Evolutionary conservation across 441 rosid genomes (phyloP), one percentile per base, ranked within the genome.

Genomic region (Daphne laureola): DNA sequence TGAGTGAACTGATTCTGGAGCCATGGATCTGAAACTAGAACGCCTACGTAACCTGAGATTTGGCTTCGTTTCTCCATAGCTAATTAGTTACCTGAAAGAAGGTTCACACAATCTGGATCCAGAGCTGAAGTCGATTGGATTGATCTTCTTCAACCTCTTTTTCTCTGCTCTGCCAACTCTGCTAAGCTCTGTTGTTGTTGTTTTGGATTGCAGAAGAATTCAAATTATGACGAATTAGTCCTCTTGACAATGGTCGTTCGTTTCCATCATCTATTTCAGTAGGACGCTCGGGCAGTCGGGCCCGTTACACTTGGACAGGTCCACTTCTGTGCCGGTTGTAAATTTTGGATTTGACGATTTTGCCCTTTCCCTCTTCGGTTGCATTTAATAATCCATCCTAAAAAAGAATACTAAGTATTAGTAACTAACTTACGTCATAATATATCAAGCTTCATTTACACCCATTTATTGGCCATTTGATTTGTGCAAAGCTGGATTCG

Each of bases 1-100:
- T 91, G 98, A 46, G 98, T 91, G 82, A 91, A 91, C 78, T 91
- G 98, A 66, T 85, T 91, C 50, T 91, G 98, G 36, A 91, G 88
- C 83, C 69, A 85, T 59, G 96, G 95, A 83, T 91, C 98, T 67
- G 98, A 87, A 18, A 91, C 90, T 14, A 91, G 66, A 71, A 91
- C 70, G 31, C 98, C 98, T 3, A 85, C 92, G 78, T 83, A 91
- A n/a, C 83, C 82, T 8, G 92, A 76, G 96, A 87, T 90, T 69
- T 70, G 38, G 38, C 38, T 52, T 13, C 7, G 8, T 17, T 45
- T 53, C 23, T 57, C 43, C n/a, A 3, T 27, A 12, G 45, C n/a
- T n/a, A n/a, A n/a, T n/a, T n/a, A n/a, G 27, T 17, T 2, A 26
- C 15, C 46, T 45, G 40, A 59, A 45, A 17, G 45, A 36, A 8